Evolutionary conservation across 2,329 filamentous ascomycete genomes (phyloP).

Genomic region (Rutstroemia sydowiana): DNA sequence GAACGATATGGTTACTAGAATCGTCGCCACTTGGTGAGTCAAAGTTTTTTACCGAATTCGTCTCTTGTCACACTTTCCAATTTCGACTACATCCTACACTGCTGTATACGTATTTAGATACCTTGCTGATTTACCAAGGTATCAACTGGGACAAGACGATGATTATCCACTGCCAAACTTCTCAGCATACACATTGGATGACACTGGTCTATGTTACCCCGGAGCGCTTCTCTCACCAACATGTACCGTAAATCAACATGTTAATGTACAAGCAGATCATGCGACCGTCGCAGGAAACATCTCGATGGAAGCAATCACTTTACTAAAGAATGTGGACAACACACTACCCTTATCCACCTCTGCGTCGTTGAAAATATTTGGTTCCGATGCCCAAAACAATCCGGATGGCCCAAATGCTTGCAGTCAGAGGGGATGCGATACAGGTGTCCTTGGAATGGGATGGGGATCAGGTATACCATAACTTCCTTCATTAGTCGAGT

Average conservation of each 20-base stretch:
- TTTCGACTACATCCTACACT: no score
- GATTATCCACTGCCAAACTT: constrained; percentile 51
- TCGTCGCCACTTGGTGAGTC: constrained; percentile 46
- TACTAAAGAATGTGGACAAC: constrained; percentile 57
- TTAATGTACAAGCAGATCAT: constrained; percentile 49
- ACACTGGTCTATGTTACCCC: constrained; percentile 48
- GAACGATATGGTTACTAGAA: constrained; percentile 49
- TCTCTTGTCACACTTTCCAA: no score
- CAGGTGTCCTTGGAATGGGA: constrained; percentile 61
- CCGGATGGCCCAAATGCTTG: constrained; percentile 60
- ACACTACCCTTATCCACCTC: constrained; percentile 40
- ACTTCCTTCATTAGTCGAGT: no score
- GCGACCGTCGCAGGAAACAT: constrained; percentile 42
- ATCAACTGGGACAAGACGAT: constrained; percentile 50
- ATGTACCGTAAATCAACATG: constrained; percentile 62
- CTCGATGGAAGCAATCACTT: constrained; percentile 47
- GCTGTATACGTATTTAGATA: no score
- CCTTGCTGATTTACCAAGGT: no score
- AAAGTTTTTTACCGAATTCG: no score
- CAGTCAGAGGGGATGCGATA: constrained; percentile 46
- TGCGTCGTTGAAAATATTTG: constrained; percentile 37
- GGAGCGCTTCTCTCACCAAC: constrained; percentile 50
- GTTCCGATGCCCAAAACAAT: constrained; percentile 45
- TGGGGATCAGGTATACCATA: constrained; percentile 70
- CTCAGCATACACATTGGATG: constrained; percentile 49